phyloP scores from a whole-genome alignment of 345 rosid species.

The Raphanus sativus region DNA sequence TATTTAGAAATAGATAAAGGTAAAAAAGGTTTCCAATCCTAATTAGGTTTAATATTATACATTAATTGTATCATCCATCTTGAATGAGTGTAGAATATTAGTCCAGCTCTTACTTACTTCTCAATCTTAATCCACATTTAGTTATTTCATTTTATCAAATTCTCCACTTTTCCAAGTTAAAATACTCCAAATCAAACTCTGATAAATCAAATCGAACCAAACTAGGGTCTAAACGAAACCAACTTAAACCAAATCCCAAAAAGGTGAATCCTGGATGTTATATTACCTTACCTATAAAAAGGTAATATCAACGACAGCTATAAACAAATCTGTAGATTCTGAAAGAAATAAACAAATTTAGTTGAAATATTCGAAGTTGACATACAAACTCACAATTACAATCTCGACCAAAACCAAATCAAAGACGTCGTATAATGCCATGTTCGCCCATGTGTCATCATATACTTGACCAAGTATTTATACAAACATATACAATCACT shows the following conservation, averaged over 20 bases:
- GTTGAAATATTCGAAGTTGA: constrained; percentile 1
- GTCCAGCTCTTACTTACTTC: too few relatives aligned
- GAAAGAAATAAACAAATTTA: not conserved
- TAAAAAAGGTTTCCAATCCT: too few relatives aligned
- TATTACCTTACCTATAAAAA: not conserved
- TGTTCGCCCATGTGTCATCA: not conserved
- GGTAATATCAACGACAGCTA: not conserved
- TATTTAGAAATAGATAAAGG: too few relatives aligned
- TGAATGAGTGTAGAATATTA: too few relatives aligned
- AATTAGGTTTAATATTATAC: too few relatives aligned
- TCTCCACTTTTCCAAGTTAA: too few relatives aligned
- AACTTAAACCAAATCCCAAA: not conserved
- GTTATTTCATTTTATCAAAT: too few relatives aligned
- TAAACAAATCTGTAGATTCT: not conserved
- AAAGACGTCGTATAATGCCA: not conserved
- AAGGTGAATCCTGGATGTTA: not conserved
- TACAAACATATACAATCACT: not conserved
- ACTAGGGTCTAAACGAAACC: not conserved
- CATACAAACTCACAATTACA: not conserved
- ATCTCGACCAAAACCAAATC: not conserved
- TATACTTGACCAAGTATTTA: not conserved
- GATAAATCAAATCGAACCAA: not conserved
- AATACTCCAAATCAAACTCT: too few relatives aligned
- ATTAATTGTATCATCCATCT: too few relatives aligned
- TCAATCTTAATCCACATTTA: too few relatives aligned